phyloP scores from a whole-genome alignment of 2,329 filamentous ascomycete genomes.

The Aspergillus sp. region DNA sequence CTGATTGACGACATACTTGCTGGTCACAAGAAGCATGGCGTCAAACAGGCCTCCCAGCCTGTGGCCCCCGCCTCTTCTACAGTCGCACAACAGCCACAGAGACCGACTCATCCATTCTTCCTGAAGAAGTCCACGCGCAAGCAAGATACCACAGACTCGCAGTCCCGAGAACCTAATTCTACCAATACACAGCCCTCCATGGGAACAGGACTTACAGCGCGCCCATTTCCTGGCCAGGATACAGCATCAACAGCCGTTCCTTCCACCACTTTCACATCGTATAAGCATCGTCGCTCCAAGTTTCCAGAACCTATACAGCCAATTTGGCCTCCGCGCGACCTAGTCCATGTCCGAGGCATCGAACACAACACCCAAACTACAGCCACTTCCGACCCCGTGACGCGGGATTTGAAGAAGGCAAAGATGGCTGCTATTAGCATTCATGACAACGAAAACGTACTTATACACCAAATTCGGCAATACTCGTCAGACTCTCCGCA shows the following conservation, averaged over 20 bases:
- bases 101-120: slow-evolving; percentile 70
- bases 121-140: slow-evolving; percentile 53
- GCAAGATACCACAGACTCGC: slow-evolving; percentile 1
- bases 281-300: slow-evolving; percentile 28
- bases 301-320: slow-evolving; percentile 37
- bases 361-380: not conserved
- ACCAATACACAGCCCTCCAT: not conserved
- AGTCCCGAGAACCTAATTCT: not conserved
- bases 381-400: not conserved
- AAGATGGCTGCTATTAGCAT: slow-evolving; percentile 39
- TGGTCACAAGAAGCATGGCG: slow-evolving; percentile 36
- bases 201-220: not conserved
- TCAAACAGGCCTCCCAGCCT: slow-evolving; percentile 24
- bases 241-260: not conserved
- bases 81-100: slow-evolving; percentile 36
- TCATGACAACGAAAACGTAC: slow-evolving; percentile 36
- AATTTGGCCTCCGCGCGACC: slow-evolving; percentile 42
- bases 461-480: slow-evolving; percentile 16
- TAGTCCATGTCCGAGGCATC: slow-evolving; percentile 55
- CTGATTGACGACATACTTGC: slow-evolving; percentile 66
- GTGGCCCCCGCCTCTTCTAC: slow-evolving; percentile 17
- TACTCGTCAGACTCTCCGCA: not conserved
- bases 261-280: slow-evolving; percentile 17
- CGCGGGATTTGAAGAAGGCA: slow-evolving; percentile 39
- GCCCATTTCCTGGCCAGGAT: not conserved